Conservation (phyloP, 352 stramenopile species). For the Paralagenidium karlingii region DNA sequence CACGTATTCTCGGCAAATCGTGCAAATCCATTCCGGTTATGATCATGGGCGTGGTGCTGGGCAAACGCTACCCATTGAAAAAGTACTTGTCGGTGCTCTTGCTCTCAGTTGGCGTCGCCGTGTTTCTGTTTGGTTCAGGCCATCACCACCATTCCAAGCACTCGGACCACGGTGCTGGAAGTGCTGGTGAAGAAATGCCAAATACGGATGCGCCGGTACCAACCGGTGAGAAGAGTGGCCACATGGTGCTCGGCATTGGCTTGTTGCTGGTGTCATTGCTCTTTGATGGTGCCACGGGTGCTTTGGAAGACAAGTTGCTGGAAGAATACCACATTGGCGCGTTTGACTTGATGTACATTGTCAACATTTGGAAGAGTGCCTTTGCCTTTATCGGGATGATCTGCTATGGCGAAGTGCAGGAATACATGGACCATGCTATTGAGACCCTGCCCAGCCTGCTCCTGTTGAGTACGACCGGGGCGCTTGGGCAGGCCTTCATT, state of each 20-base stretch:
- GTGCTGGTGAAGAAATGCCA: constrained; percentile 33
- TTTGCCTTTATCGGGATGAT: constrained; percentile 61
- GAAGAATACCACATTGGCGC: constrained; percentile 67
- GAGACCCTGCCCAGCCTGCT: constrained; percentile 49
- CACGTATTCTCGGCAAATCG: constrained; percentile 75
- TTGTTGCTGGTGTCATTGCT: constrained; percentile 60
- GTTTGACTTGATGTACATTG: constrained; percentile 82
- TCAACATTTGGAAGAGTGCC: constrained; percentile 75
- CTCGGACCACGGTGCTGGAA: constrained; percentile 20
- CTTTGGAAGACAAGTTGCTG: constrained; percentile 74
- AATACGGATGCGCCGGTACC: constrained; percentile 8
- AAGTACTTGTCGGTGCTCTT: constrained; percentile 75
- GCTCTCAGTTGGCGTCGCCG: constrained; percentile 52
- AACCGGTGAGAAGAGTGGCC: not conserved
- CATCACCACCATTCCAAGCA: constrained; percentile 30
- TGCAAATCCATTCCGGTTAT: constrained; percentile 83
- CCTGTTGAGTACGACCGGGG: constrained; percentile 61
- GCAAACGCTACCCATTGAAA: constrained; percentile 66
- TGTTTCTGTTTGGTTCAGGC: constrained; percentile 62
- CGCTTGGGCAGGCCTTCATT: constrained; percentile 72
- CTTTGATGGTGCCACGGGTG: constrained; percentile 67
- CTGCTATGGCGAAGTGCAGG: constrained; percentile 47
- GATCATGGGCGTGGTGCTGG: constrained; percentile 57
- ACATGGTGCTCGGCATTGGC: constrained; percentile 42
- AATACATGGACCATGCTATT: constrained; percentile 44